Conservation (phyloP, 2,329 filamentous ascomycete species). For the Paecilomyces sp. region DNA sequence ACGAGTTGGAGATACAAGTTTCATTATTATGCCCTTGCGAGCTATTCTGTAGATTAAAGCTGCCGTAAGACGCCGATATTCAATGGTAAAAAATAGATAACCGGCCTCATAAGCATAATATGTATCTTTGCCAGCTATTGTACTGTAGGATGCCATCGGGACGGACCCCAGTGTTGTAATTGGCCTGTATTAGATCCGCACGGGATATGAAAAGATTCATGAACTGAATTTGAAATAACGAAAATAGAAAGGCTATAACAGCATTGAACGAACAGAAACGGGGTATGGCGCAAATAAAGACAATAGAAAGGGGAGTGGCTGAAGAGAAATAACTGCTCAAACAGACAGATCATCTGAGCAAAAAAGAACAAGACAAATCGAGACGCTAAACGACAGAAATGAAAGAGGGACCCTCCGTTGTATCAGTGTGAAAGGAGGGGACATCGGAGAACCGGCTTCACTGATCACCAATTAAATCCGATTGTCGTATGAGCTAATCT, state of each 20-base stretch:
- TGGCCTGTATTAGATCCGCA: background rate
- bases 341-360: background rate
- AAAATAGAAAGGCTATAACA: background rate
- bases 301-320: background rate
- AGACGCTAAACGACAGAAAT: background rate
- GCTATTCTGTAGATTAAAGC: background rate
- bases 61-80: background rate
- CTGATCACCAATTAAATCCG: background rate
- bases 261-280: background rate
- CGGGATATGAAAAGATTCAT: background rate
- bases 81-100: background rate
- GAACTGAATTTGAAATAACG: background rate
- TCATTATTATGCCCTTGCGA: background rate
- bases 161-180: background rate
- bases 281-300: background rate
- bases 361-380: background rate
- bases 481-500: conserved; percentile 9
- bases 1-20: background rate
- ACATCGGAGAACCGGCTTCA: background rate
- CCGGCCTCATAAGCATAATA: background rate
- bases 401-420: background rate
- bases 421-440: background rate
- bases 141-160: background rate
- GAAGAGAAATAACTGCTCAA: background rate
- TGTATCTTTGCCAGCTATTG: background rate